phyloP scores from a whole-genome alignment of 805 yeast genomes.

The Yamadazyma scolyti region DNA sequence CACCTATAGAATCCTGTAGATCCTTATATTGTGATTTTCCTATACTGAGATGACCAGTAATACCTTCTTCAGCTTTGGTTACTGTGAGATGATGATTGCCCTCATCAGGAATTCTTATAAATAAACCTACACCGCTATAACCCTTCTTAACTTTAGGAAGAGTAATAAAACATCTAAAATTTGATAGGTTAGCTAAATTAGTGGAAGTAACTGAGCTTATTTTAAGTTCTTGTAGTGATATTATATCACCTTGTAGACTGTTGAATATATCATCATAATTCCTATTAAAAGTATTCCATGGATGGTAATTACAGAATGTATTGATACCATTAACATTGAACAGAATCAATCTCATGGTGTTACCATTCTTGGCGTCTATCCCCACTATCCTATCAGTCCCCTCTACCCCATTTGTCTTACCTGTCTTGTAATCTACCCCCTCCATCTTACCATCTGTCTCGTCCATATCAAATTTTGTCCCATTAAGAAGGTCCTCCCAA shows the following conservation, averaged over 20 bases:
- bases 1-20: slow-evolving; percentile 54
- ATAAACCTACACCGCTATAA: slow-evolving; percentile 89
- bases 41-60: slow-evolving; percentile 59
- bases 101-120: slow-evolving; percentile 51
- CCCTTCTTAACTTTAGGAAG: slow-evolving; percentile 72
- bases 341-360: slow-evolving; percentile 48
- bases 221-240: slow-evolving; percentile 88
- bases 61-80: slow-evolving; percentile 82
- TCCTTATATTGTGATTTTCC: slow-evolving; percentile 12
- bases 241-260: slow-evolving; percentile 62
- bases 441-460: too few relatives aligned
- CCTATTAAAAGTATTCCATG: slow-evolving; percentile 60
- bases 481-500: too few relatives aligned
- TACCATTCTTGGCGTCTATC: slow-evolving; percentile 3
- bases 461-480: too few relatives aligned
- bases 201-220: slow-evolving; percentile 27
- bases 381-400: too few relatives aligned
- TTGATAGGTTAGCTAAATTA: slow-evolving; percentile 52
- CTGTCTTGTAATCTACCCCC: too few relatives aligned
- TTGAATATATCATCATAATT: slow-evolving; percentile 45
- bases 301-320: slow-evolving; percentile 76
- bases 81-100: slow-evolving; percentile 46
- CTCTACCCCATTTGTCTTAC: too few relatives aligned
- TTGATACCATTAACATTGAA: slow-evolving; percentile 86
- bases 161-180: slow-evolving; percentile 63